Percentiles rank a stretch among this genome's conserved stretches.
Conservation (phyloP, 305 asterid species). For the Rubia peregrina region DNA sequence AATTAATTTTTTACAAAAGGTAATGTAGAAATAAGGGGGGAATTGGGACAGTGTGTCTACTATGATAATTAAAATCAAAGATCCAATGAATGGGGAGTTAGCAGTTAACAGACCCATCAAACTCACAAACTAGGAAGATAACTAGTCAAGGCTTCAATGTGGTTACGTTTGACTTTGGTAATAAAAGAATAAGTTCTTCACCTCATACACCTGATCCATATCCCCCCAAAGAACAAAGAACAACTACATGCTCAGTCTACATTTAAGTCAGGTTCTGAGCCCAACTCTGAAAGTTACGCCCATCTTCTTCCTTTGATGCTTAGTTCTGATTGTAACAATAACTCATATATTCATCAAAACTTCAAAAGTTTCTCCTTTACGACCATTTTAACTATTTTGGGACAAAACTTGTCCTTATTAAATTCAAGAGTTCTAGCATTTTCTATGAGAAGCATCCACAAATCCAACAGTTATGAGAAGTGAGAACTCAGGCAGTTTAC, state of each 20-base stretch:
- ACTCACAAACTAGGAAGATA: neutral
- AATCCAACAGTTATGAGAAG: neutral
- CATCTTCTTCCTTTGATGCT: neutral
- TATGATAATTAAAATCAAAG: neutral
- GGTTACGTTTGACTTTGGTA: neutral
- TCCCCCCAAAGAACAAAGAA: neutral
- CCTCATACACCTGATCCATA: neutral
- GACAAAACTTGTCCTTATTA: neutral
- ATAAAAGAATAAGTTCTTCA: neutral
- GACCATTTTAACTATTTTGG: neutral
- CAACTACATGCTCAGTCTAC: neutral
- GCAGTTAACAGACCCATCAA: neutral
- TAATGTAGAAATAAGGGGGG: neutral
- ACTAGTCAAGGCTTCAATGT: neutral
- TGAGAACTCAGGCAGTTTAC: neutral
- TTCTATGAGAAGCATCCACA: conserved; percentile 2
- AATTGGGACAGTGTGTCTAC: neutral
- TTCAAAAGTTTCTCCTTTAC: neutral
- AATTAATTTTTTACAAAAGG: neutral
- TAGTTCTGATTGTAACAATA: neutral
- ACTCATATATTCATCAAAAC: neutral
- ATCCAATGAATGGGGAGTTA: neutral
- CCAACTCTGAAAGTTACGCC: neutral
- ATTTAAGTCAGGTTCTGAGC: neutral
- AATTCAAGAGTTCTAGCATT: neutral